Conservation (phyloP, 1,284 basidiomycete genomes). For the Sporisorium sorghi region DNA sequence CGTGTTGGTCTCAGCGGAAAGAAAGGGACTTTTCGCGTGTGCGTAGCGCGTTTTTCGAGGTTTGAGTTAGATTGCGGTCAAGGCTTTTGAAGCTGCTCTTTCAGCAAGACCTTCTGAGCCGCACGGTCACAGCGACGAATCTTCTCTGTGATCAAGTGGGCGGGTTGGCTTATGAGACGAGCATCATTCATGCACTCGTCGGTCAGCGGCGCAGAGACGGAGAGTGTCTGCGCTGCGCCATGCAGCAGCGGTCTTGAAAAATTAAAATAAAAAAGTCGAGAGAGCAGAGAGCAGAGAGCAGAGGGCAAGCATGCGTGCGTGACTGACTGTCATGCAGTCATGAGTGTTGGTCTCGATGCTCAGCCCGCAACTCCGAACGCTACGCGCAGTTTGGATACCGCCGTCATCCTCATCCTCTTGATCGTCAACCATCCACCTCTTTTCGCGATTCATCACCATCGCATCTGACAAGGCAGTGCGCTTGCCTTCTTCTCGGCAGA, state of each 20-base stretch:
- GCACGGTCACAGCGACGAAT: not conserved
- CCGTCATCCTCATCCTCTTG: conserved; percentile 9
- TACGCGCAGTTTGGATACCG: conserved; percentile 13
- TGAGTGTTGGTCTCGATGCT: conserved; percentile 30
- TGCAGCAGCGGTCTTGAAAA: not conserved
- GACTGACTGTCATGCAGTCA: conserved; percentile 7
- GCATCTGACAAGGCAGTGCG: not conserved
- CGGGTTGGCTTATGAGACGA: not conserved
- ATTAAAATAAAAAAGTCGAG: not conserved
- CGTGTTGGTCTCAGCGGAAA: conserved; percentile 14
- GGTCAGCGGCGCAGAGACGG: conserved; percentile 4
- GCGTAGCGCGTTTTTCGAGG: not conserved
- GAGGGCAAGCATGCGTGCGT: conserved; percentile 9
- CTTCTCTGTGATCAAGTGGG: not conserved
- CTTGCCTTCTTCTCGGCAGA: conserved; percentile 6
- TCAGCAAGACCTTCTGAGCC: not conserved
- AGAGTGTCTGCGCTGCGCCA: not conserved
- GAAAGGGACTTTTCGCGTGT: not conserved
- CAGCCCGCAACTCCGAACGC: conserved; percentile 16
- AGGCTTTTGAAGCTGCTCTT: no score
- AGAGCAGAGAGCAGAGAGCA: not conserved
- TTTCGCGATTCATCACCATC: not conserved
- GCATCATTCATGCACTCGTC: conserved; percentile 1
- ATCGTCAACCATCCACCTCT: not conserved
- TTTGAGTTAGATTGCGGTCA: no score